Percentiles rank a stretch among this genome's conserved stretches.
phyloP scores from a whole-genome alignment of 73 alveolate genomes.

The Uronychia binucleata region DNA sequence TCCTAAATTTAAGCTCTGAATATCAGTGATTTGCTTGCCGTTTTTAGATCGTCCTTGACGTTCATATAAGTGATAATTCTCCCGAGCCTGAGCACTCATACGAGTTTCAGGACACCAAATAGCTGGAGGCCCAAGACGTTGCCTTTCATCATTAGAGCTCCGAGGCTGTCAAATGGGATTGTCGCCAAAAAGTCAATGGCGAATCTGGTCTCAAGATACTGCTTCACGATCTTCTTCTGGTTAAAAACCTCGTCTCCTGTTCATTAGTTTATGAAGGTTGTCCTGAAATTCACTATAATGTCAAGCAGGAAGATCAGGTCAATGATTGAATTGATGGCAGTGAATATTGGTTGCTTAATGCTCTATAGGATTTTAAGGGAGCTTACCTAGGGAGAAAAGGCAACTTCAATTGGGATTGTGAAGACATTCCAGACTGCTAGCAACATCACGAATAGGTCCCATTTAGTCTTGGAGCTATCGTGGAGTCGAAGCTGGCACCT shows the following conservation, averaged over 20 bases:
- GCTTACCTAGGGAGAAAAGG: slow-evolving; percentile 14
- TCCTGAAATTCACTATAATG: slow-evolving; percentile 43
- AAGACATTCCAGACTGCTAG: slow-evolving; percentile 7
- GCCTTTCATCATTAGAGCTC: background rate
- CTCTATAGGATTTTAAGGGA: background rate
- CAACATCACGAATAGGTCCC: slow-evolving; percentile 17
- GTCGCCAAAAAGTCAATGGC: slow-evolving; percentile 39
- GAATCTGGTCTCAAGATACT: slow-evolving; percentile 38
- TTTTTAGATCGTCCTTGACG: slow-evolving; percentile 37
- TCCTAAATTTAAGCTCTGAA: slow-evolving; percentile 20
- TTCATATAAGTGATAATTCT: slow-evolving; percentile 48
- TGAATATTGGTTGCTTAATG: background rate
- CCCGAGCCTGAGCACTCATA: slow-evolving; percentile 57
- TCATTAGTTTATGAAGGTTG: slow-evolving; percentile 39
- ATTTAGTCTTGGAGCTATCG: background rate
- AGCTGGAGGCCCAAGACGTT: slow-evolving; percentile 12
- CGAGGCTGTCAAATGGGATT: slow-evolving; percentile 53
- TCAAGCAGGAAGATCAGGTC: slow-evolving; percentile 32
- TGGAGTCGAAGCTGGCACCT: background rate
- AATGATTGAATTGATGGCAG: background rate
- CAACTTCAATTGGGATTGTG: slow-evolving; percentile 7
- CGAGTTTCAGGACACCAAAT: slow-evolving; percentile 53
- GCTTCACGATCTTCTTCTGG: slow-evolving; percentile 23
- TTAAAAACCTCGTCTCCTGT: slow-evolving; percentile 46
- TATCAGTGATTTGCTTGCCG: background rate